Conservation (phyloP, 169 alveolate genomes). For the Eimeria acervulina region DNA sequence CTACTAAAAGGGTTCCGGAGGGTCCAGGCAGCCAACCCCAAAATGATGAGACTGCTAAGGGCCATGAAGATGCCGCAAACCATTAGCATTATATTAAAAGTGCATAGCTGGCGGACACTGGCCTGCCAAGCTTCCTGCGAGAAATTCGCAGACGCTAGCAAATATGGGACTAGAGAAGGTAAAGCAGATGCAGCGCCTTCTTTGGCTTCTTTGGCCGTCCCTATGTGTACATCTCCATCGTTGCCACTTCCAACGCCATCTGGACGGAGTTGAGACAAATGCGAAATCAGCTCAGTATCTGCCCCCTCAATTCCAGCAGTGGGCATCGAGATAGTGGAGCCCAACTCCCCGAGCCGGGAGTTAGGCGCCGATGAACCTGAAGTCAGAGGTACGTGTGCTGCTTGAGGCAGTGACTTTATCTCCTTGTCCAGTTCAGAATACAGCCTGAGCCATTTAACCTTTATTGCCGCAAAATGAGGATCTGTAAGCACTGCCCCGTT, state of each 20-base stretch:
- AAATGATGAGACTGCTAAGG: constrained; percentile 50
- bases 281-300: constrained; percentile 37
- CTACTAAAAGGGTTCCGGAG: not conserved
- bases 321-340: constrained; percentile 4
- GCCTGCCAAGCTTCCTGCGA: constrained; percentile 63
- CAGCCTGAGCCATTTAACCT: constrained; percentile 43
- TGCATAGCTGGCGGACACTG: constrained; percentile 73
- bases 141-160: constrained; percentile 45
- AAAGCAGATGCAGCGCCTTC: constrained; percentile 40
- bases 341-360: not conserved
- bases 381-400: constrained; percentile 40
- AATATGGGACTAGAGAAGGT: constrained; percentile 53
- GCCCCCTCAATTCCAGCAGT: constrained; percentile 21
- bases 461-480: constrained; percentile 58
- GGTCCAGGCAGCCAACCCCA: not conserved
- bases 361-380: not conserved
- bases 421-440: constrained; percentile 68
- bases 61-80: constrained; percentile 43
- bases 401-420: constrained; percentile 53
- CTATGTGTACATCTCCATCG: not conserved
- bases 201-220: not conserved
- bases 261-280: not conserved
- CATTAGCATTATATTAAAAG: constrained; percentile 53
- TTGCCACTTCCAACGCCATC: not conserved
- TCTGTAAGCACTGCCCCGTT: constrained; percentile 70